Percentiles rank a stretch among this genome's conserved stretches.
Conservation (phyloP, 176 grass and related monocot genomes). For the Phoenix roebelenii region DNA sequence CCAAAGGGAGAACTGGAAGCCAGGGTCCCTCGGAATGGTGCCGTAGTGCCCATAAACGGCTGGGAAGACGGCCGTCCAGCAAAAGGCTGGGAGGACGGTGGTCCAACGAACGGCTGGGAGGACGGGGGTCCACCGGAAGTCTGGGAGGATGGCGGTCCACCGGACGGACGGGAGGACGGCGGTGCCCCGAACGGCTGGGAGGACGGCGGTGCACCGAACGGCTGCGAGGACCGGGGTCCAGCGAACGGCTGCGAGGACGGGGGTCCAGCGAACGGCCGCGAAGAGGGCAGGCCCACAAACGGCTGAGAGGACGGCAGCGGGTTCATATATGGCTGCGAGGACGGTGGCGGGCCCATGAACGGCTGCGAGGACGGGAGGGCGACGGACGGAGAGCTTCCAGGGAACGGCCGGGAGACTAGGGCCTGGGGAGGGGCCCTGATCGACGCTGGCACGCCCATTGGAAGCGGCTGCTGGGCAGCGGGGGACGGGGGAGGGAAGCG, state of each 20-base stretch:
- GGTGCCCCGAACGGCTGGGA: background rate
- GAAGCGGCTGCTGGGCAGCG: background rate
- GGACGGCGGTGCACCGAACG: constrained; percentile 13
- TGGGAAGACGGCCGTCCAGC: background rate
- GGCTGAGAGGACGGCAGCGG: too few relatives aligned
- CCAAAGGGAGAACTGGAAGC: constrained; percentile 31
- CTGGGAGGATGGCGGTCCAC: background rate
- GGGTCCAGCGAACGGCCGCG: too few relatives aligned
- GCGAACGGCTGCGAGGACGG: too few relatives aligned
- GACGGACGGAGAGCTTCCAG: constrained; percentile 6
- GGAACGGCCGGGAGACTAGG: background rate
- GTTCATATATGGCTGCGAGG: background rate
- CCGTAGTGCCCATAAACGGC: background rate
- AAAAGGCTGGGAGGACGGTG: background rate
- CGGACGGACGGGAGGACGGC: too few relatives aligned
- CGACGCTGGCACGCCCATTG: background rate
- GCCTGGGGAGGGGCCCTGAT: constrained; percentile 10
- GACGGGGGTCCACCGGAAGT: background rate
- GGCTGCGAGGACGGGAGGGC: background rate
- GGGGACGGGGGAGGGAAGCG: background rate
- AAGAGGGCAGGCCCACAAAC: too few relatives aligned
- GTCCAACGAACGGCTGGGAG: constrained; percentile 4
- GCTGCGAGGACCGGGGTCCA: background rate
- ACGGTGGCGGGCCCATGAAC: background rate
- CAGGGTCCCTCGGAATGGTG: constrained; percentile 16